phyloP scores from a whole-genome alignment of 495 filamentous ascomycete species.

The Daldinia grandis region DNA sequence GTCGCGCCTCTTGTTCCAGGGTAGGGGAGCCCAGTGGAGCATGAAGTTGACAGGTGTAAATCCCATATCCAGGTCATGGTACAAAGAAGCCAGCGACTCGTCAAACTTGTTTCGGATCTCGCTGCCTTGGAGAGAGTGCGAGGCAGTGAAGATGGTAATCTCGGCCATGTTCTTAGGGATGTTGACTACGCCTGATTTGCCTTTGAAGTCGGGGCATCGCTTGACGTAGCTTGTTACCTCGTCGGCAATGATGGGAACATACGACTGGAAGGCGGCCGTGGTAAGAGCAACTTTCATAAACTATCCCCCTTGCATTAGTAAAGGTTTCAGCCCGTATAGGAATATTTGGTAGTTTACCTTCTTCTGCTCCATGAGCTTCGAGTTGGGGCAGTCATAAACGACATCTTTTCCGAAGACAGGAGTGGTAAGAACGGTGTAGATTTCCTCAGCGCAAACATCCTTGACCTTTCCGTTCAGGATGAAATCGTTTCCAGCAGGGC shows the following conservation, averaged over 20 bases:
- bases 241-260: constrained; percentile 79
- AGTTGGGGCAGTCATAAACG: constrained; percentile 87
- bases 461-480: constrained; percentile 85
- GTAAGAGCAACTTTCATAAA: constrained; percentile 90
- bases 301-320: constrained; percentile 49
- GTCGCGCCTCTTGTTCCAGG: constrained; percentile 82
- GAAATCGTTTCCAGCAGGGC: constrained; percentile 83
- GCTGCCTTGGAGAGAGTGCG: constrained; percentile 79
- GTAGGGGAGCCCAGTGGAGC: constrained; percentile 86
- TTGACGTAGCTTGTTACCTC: constrained; percentile 78
- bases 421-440: constrained; percentile 82
- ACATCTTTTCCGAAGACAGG: constrained; percentile 88
- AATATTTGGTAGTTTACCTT: constrained; percentile 53
- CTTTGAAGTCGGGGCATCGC: constrained; percentile 71
- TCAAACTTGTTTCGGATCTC: constrained; percentile 80
- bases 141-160: constrained; percentile 86
- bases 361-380: constrained; percentile 87
- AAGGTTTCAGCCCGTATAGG: neutral
- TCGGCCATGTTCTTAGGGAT: constrained; percentile 77
- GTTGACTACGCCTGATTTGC: constrained; percentile 68
- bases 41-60: constrained; percentile 87
- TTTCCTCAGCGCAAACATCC: constrained; percentile 83
- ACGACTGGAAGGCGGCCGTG: constrained; percentile 75
- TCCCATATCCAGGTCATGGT: constrained; percentile 85
- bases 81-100: constrained; percentile 74